Evolutionary conservation across 2,329 filamentous ascomycete genomes (phyloP), one percentile per base, ranked within the genome.

Genomic region (Fusarium tuaranense): DNA sequence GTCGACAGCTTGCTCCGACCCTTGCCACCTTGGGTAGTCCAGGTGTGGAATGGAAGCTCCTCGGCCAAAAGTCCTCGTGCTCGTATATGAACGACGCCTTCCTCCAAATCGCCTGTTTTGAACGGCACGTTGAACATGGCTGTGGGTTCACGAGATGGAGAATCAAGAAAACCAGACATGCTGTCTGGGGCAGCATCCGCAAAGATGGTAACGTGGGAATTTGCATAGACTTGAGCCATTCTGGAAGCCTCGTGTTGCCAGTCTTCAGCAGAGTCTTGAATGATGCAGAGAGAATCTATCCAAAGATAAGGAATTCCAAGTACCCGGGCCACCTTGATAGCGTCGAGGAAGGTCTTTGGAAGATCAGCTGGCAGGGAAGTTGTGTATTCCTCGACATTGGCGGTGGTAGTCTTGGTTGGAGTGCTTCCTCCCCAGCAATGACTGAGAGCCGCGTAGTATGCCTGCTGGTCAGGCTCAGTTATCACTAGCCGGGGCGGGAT

Each of bases 371-470:
- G 53, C 3, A 58, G 32, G 5, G 32, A 58, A 25, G n/a, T 25
- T 8, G 13, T 38, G 20, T 58, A 58, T 5, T 58, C 53, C 53
- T 38, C n/a, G 10, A 58, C n/a, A 58, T 38, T 58, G 4, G 53
- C 2, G 32, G 30, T 22, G 32, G 5, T 58, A 2, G 53, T 58
- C 32, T 36, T 58, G 30, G 30, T 58, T 7, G 53, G 53, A 10
- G 53, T 58, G 32, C n/a, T 58, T 4, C 53, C 53, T 58, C 53
- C 53, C 53, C 53, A 58, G n/a, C 53, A 58, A 20, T 58, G 53
- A 10, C 53, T 58, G 53, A 58, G 53, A 36, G 53, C 53, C 12
- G 53, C 53, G 4, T 58, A 58, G 32, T 58, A 32, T 12, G 30
- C 53, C 22, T 58, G 30, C 14, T 58, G 53, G 8, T 22, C 5